Percentiles rank a stretch among this genome's conserved stretches.
Evolutionary conservation across 768 basidiomycete genomes (phyloP).

Genomic region (Jaapia argillacea): DNA sequence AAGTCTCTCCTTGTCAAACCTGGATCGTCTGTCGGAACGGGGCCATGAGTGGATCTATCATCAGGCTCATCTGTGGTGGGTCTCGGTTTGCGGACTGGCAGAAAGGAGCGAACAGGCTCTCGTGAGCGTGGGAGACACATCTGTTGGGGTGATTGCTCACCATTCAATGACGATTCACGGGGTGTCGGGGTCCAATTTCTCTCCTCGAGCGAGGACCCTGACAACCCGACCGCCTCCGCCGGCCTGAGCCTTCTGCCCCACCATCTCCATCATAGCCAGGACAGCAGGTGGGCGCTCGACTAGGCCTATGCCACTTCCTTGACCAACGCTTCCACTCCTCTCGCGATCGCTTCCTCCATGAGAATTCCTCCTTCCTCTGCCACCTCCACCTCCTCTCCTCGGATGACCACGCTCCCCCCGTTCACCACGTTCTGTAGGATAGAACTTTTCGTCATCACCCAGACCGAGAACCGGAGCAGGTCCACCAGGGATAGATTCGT

Average conservation of each 20-base stretch:
- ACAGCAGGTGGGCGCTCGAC: slow-evolving; percentile 75
- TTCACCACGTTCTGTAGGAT: background rate
- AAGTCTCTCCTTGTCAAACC: no score
- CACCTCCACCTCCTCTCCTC: slow-evolving; percentile 3
- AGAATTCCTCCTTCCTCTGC: slow-evolving; percentile 14
- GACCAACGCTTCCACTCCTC: slow-evolving; percentile 5
- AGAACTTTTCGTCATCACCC: slow-evolving; percentile 2
- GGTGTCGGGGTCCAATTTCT: slow-evolving; percentile 56
- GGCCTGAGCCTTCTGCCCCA: slow-evolving; percentile 63
- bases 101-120: no score
- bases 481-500: background rate
- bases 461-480: slow-evolving; percentile 1
- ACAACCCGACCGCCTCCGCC: slow-evolving; percentile 71
- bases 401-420: slow-evolving; percentile 11
- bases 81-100: no score
- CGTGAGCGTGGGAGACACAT: no score
- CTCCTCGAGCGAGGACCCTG: slow-evolving; percentile 72
- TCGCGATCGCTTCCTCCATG: slow-evolving; percentile 5
- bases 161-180: no score
- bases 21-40: no score
- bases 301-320: slow-evolving; percentile 26
- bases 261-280: slow-evolving; percentile 74
- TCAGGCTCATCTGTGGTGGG: no score
- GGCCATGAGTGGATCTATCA: no score
- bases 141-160: no score